Evolutionary conservation across 805 yeast species (phyloP).

Genomic region (Vanderwaltozyma polyspora): DNA sequence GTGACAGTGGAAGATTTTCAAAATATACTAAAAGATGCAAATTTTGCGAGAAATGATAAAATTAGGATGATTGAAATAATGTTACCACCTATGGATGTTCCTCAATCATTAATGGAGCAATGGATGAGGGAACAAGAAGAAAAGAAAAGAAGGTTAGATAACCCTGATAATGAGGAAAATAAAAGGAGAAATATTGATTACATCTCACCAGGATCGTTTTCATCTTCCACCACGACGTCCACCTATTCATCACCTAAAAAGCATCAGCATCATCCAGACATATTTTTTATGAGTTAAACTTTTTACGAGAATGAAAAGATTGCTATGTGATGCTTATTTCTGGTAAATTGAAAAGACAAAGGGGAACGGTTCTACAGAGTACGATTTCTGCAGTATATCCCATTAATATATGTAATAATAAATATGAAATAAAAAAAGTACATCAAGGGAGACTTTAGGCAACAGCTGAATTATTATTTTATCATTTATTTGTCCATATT

Average conservation of each 20-base stretch:
- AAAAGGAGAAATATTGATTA: neutral
- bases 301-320: too few relatives aligned
- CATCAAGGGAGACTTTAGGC: too few relatives aligned
- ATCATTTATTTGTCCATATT: too few relatives aligned
- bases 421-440: too few relatives aligned
- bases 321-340: too few relatives aligned
- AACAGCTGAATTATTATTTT: too few relatives aligned
- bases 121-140: constrained; percentile 19
- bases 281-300: too few relatives aligned
- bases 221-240: neutral
- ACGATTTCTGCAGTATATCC: too few relatives aligned
- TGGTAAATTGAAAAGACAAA: too few relatives aligned
- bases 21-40: constrained; percentile 29
- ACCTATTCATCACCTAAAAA: neutral
- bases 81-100: constrained; percentile 52
- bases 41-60: constrained; percentile 32
- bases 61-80: constrained; percentile 47
- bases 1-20: constrained; percentile 40
- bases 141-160: constrained; percentile 5
- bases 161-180: neutral
- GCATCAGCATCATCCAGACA: neutral
- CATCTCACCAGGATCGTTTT: neutral
- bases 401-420: too few relatives aligned
- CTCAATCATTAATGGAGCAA: constrained; percentile 24
- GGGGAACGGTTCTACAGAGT: too few relatives aligned